These are phyloP conservation scores for Saccharomycopsis fibuligera DNA, from an alignment of 805 yeast species.

Conservation along the genomic window DNA sequence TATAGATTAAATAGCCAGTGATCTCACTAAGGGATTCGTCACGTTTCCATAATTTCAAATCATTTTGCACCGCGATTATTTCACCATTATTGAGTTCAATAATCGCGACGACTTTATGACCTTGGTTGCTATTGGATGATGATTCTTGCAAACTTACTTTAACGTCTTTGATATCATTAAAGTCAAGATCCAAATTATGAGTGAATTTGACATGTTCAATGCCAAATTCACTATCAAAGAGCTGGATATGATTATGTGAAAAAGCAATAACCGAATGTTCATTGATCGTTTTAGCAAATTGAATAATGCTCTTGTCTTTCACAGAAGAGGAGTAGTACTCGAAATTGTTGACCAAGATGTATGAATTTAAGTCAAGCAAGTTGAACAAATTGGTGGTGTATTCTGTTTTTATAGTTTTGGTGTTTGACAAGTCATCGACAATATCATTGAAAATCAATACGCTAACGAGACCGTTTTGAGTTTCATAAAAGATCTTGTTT, in stretches of 20 bases:
- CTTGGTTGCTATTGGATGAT: neutral
- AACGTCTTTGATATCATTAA: neutral
- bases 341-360: slow-evolving; percentile 9
- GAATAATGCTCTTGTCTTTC: slow-evolving; percentile 7
- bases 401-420: slow-evolving; percentile 13
- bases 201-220: slow-evolving; percentile 14
- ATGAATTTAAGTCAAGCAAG: slow-evolving; percentile 15
- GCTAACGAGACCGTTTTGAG: slow-evolving; percentile 15
- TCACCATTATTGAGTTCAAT: slow-evolving; percentile 6
- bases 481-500: slow-evolving; percentile 17
- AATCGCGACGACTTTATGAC: neutral
- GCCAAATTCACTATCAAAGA: slow-evolving; percentile 24
- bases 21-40: slow-evolving; percentile 39
- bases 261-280: slow-evolving; percentile 23
- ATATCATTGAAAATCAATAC: slow-evolving; percentile 7
- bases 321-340: slow-evolving; percentile 14
- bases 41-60: slow-evolving; percentile 32
- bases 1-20: slow-evolving; percentile 30
- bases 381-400: slow-evolving; percentile 1
- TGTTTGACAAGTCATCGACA: neutral
- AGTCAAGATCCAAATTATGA: slow-evolving; percentile 5
- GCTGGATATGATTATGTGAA: slow-evolving; percentile 15
- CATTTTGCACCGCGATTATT: slow-evolving; percentile 21
- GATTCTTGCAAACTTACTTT: too few relatives aligned
- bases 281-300: slow-evolving; percentile 15